phyloP scores from a whole-genome alignment of 169 alveolate species.

The Perkinsus olseni region DNA sequence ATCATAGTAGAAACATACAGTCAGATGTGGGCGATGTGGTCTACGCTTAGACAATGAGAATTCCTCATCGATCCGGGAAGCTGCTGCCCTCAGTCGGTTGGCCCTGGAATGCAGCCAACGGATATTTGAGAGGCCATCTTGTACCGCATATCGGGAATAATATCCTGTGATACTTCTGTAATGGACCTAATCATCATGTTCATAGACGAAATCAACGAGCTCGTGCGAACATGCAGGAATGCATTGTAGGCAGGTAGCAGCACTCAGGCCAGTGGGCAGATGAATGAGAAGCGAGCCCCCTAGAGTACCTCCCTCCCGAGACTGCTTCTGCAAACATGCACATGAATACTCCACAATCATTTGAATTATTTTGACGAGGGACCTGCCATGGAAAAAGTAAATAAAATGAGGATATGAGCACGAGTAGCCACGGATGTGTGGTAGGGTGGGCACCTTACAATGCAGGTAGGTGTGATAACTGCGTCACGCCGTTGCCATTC shows the following conservation, averaged over 20 bases:
- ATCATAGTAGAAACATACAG: neutral
- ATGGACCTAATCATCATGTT: neutral
- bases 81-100: neutral
- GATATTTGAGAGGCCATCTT: neutral
- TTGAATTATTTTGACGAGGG: constrained; percentile 33
- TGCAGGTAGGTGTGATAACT: neutral
- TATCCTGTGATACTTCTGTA: neutral
- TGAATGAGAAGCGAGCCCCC: no score
- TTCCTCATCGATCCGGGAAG: neutral
- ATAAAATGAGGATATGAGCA: no score
- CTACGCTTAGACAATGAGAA: no score
- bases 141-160: neutral
- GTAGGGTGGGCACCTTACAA: neutral
- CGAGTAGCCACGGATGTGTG: neutral
- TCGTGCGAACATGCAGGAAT: no score
- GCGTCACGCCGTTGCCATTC: neutral
- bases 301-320: constrained; percentile 10
- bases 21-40: neutral
- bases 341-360: constrained; percentile 35
- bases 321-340: constrained; percentile 37
- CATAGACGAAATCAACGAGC: neutral
- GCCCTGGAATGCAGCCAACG: neutral
- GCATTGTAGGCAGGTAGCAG: no score
- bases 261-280: no score
- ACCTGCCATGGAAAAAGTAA: no score